A percentile compares a stretch with the other conserved stretches of the same genome.
Conservation (phyloP, 1,284 basidiomycete genomes). For the Ceratobasidium sp. region DNA sequence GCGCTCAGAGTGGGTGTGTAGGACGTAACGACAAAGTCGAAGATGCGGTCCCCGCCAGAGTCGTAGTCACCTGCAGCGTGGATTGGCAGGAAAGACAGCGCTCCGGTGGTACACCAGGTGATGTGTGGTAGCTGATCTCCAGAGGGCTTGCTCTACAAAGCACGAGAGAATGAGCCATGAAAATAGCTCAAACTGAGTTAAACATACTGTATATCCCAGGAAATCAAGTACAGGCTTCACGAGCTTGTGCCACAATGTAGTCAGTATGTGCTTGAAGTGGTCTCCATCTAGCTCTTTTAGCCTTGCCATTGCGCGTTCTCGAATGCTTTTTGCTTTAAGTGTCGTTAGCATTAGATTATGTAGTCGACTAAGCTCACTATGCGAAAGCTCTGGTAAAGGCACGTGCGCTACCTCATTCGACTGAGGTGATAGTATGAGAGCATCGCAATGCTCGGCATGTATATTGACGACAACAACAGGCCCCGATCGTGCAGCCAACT, state of each 20-base stretch:
- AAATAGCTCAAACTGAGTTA: background rate
- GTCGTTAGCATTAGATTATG: background rate
- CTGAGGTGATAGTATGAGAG: constrained; percentile 47
- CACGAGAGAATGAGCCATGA: background rate
- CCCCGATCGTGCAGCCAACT: constrained; percentile 49
- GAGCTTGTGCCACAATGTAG: constrained; percentile 9
- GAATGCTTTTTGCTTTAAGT: background rate
- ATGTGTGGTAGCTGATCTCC: constrained; percentile 39
- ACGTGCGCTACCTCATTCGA: background rate
- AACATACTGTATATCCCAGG: constrained; percentile 11
- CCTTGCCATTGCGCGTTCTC: background rate
- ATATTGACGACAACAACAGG: constrained; percentile 54
- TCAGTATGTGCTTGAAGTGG: background rate
- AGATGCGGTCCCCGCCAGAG: constrained; percentile 28
- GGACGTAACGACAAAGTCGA: constrained; percentile 49
- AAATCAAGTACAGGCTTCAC: constrained; percentile 28
- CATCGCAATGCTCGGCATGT: constrained; percentile 50
- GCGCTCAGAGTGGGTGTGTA: constrained; percentile 49
- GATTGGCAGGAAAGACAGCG: constrained; percentile 49
- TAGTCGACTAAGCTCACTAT: background rate
- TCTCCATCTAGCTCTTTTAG: background rate
- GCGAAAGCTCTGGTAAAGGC: constrained; percentile 5
- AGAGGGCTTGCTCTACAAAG: constrained; percentile 17
- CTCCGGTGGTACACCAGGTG: constrained; percentile 45
- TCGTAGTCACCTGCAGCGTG: constrained; percentile 50